Evolutionary conservation across 495 filamentous ascomycete species (phyloP), one percentile per base, ranked within the genome.

Genomic region (Aspergillus coremiiformis): DNA sequence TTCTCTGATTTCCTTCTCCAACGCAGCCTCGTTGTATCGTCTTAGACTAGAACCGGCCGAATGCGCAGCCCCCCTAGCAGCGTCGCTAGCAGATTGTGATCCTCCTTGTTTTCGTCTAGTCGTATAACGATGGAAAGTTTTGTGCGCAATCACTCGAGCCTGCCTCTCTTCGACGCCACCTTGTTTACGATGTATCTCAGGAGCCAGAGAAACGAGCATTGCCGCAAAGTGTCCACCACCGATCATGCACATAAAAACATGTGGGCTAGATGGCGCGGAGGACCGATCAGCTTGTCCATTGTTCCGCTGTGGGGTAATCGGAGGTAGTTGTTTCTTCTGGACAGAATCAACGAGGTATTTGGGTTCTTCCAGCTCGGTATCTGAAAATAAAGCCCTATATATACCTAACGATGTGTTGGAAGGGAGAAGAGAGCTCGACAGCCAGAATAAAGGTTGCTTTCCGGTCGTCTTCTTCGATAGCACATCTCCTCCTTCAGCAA

Each of bases 161-260:
- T 93, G 85, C 51, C 86, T 80, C 47, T 91, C 87, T 55, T 89
- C 75, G 2, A 82, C 72, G 2, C 89, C 89, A 23, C 80, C 72
- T 42, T 80, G 71, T 51, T 81, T 80, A 55, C 89, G 90, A 44
- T 80, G 81, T 35, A 82, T 70, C 55, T 87, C 89, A 0, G 94
- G 91, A 0, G 87, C 84, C 3, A 97, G 76, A 3, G 90, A 89
- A 17, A 97, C 84, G 27, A 97, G 74, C 90, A 97, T 96, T 19
- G 87, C 94, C 0, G 93, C 93, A 64, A 98, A 97, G 60, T 98
- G 93, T 1, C 93, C 93, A 55, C 93, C 93, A 7, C 93, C 93
- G 49, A 97, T 94, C 93, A 98, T 98, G 66, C 90, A 97, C 50
- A 97, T 79, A 61, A 98, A 96, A 22, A 95, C 80, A 59, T 96